Conservation (phyloP, 345 rosid genomes). For the Populus simonii region DNA sequence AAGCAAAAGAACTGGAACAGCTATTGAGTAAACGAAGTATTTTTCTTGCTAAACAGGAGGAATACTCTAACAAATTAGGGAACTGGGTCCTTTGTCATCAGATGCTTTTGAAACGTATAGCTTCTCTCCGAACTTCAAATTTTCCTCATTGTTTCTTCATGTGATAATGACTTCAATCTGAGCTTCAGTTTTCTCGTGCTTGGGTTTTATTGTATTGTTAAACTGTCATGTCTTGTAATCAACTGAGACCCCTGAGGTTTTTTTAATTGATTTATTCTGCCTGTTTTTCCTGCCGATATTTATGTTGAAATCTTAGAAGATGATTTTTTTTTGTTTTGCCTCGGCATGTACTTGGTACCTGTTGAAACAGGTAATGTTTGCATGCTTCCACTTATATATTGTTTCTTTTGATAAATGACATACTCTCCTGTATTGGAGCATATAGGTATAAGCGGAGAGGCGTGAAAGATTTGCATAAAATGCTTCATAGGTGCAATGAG, state of each 20-base stretch:
- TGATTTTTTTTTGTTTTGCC: neutral
- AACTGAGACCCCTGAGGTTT: neutral
- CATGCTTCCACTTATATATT: neutral
- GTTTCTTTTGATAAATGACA: neutral
- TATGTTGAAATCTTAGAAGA: neutral
- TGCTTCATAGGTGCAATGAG: conserved; percentile 86
- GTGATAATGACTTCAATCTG: neutral
- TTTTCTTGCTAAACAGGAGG: conserved; percentile 83
- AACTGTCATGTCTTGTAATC: neutral
- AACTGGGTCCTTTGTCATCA: conserved; percentile 81
- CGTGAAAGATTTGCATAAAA: conserved; percentile 83
- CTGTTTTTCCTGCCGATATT: neutral
- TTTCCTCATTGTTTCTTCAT: conserved; percentile 1
- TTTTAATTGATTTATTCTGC: neutral
- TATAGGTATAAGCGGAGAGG: conserved; percentile 68
- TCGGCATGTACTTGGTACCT: neutral
- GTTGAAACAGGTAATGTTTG: neutral
- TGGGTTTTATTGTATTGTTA: neutral
- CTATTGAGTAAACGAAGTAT: conserved; percentile 59
- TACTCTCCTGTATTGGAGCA: conserved; percentile 19
- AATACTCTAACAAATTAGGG: conserved; percentile 83
- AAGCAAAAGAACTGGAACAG: conserved; percentile 75
- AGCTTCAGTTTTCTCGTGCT: neutral
- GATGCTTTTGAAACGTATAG: conserved; percentile 90
- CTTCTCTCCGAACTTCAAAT: conserved; percentile 11